These are phyloP conservation scores for Aspergillus chevalieri DNA, from an alignment of 2,329 filamentous ascomycete genomes.

Conservation along the genomic window DNA sequence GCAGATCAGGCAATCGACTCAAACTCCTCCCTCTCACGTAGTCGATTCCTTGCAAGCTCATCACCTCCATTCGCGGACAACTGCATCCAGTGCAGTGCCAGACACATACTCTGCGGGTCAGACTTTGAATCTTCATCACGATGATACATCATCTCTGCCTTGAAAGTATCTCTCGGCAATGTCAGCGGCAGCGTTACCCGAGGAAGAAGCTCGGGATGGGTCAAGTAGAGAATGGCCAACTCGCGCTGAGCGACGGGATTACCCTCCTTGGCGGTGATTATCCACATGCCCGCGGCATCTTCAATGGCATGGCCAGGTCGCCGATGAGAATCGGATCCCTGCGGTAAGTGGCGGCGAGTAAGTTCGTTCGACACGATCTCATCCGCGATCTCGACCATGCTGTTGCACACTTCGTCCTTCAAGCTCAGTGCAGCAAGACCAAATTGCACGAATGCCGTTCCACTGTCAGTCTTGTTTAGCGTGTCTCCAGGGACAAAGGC, in stretches of 20 bases:
- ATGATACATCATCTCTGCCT: slow-evolving; percentile 71
- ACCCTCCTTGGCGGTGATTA: slow-evolving; percentile 89
- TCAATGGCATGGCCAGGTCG: slow-evolving; percentile 40
- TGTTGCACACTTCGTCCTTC: slow-evolving; percentile 79
- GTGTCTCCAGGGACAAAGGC: slow-evolving; percentile 54
- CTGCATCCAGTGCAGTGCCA: slow-evolving; percentile 97
- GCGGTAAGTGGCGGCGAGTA: slow-evolving; percentile 28
- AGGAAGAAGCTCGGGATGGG: slow-evolving; percentile 76
- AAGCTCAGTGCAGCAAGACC: slow-evolving; percentile 80
- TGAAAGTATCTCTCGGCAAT: slow-evolving; percentile 82
- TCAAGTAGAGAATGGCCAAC: slow-evolving; percentile 86
- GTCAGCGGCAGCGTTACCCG: slow-evolving; percentile 77
- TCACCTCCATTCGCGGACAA: slow-evolving; percentile 80
- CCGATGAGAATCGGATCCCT: slow-evolving; percentile 23
- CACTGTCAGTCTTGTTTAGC: slow-evolving; percentile 52
- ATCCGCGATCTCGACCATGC: slow-evolving; percentile 72
- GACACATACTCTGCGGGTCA: slow-evolving; percentile 83
- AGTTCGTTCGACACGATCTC: slow-evolving; percentile 57
- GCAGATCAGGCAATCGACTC: slow-evolving; percentile 49
- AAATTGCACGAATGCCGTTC: slow-evolving; percentile 84
- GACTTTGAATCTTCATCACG: slow-evolving; percentile 60
- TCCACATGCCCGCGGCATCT: slow-evolving; percentile 83
- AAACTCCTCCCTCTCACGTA: slow-evolving; percentile 64
- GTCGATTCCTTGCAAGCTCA: slow-evolving; percentile 71
- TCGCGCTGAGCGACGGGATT: slow-evolving; percentile 84